Percentiles rank a stretch among this genome's conserved stretches.
Evolutionary conservation across 495 filamentous ascomycete species (phyloP).

Genomic region (Talaromyces borbonicus): DNA sequence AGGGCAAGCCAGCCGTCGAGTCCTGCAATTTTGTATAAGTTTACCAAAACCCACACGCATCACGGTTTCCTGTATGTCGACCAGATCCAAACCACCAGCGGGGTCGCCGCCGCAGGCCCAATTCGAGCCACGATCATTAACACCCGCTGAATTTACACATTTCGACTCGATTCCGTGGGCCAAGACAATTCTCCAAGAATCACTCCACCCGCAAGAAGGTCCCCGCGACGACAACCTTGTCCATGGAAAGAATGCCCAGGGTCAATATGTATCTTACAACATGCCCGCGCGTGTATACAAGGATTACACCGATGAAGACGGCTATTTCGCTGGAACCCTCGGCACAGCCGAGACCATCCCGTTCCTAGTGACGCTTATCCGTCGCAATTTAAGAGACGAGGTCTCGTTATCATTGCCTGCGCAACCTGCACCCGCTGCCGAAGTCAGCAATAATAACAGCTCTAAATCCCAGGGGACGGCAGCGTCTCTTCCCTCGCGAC

Average conservation of each 20-base stretch:
- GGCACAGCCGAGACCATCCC: conserved; percentile 30
- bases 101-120: not conserved
- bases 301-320: conserved; percentile 30
- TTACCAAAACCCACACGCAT: no score
- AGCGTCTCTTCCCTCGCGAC: conserved; percentile 15
- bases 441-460: no score
- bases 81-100: not conserved
- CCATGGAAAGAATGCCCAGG: not conserved
- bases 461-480: conserved; percentile 15
- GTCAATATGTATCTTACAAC: conserved; percentile 20
- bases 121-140: not conserved
- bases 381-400: conserved; percentile 12
- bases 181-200: not conserved
- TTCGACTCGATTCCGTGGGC: conserved; percentile 4
- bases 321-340: conserved; percentile 28
- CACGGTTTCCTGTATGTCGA: not conserved
- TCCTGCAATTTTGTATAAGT: no score
- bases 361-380: conserved; percentile 26
- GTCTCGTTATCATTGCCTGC: conserved; percentile 11
- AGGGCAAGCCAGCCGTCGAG: no score
- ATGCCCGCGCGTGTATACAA: conserved; percentile 30
- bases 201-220: not conserved
- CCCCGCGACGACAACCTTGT: no score
- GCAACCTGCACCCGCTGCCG: not conserved
- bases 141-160: not conserved